Percentiles rank a stretch among this genome's conserved stretches.
These are phyloP conservation scores for Saccharomyces hybrid DNA, from an alignment of 1,139 yeast species.

Conservation along the genomic window DNA sequence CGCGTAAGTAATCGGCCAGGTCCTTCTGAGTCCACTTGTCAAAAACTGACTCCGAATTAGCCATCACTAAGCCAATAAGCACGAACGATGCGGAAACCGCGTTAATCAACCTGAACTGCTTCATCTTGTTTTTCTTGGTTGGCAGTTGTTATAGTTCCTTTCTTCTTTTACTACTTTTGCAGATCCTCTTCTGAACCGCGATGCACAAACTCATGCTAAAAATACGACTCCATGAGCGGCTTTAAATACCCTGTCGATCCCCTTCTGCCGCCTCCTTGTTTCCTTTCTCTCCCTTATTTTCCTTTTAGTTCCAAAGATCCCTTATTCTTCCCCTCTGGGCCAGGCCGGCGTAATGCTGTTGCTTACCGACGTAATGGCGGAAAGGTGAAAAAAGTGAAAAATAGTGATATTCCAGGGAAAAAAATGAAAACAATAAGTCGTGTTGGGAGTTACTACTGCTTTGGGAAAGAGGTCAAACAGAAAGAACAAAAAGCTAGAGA, in stretches of 20 bases:
- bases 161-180: neutral
- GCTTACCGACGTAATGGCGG: neutral
- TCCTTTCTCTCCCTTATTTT: neutral
- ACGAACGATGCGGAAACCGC: conserved; percentile 3
- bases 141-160: neutral
- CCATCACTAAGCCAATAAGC: conserved; percentile 5
- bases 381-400: neutral
- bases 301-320: neutral
- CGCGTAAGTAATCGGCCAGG: conserved; percentile 33
- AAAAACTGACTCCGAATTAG: conserved; percentile 17
- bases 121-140: conserved; percentile 1
- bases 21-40: conserved; percentile 32
- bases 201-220: neutral
- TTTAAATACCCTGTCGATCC: conserved; percentile 1
- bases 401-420: neutral
- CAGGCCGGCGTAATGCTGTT: neutral
- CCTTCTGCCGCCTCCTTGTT: neutral
- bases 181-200: neutral
- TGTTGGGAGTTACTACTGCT: neutral
- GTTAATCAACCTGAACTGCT: conserved; percentile 1
- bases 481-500: neutral
- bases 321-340: neutral
- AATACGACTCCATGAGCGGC: neutral
- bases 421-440: neutral
- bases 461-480: neutral